Evolutionary conservation across 2,329 filamentous ascomycete genomes (phyloP).

Genomic region (Trichoderma sp.): DNA sequence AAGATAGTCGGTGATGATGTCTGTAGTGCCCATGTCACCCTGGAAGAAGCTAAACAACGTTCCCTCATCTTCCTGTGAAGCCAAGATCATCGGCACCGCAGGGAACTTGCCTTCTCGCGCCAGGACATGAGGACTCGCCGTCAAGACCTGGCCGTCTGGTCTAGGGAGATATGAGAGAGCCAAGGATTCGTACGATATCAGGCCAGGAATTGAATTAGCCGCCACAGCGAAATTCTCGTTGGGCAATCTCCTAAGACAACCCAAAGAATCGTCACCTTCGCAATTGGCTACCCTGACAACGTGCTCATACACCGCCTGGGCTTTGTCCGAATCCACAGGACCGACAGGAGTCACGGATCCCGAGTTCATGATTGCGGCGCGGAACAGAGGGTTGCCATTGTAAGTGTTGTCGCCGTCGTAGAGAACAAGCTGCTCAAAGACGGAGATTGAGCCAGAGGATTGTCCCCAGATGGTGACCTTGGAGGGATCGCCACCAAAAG

Average conservation of each 20-base stretch:
- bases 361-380: conserved; percentile 74
- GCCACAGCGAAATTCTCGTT: conserved; percentile 63
- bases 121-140: conserved; percentile 60
- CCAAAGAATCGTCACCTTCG: conserved; percentile 54
- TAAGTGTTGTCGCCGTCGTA: conserved; percentile 71
- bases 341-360: conserved; percentile 61
- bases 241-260: conserved; percentile 60
- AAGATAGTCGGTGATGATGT: conserved; percentile 62
- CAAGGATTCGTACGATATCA: conserved; percentile 65
- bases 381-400: conserved; percentile 72
- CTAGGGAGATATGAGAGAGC: conserved; percentile 72
- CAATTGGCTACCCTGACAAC: conserved; percentile 63
- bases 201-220: conserved; percentile 65
- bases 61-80: conserved; percentile 77
- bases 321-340: conserved; percentile 62
- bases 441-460: conserved; percentile 68
- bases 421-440: conserved; percentile 71
- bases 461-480: conserved; percentile 53
- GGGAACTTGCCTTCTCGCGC: conserved; percentile 47
- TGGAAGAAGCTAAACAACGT: conserved; percentile 71
- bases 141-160: conserved; percentile 63
- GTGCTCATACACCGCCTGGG: conserved; percentile 60
- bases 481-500: background rate
- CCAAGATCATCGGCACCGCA: conserved; percentile 54
- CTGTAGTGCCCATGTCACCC: conserved; percentile 60